A percentile compares a stretch with the other conserved stretches of the same genome.
Evolutionary conservation across 805 yeast species (phyloP).

Genomic region (Crinitomyces ghanaensis): DNA sequence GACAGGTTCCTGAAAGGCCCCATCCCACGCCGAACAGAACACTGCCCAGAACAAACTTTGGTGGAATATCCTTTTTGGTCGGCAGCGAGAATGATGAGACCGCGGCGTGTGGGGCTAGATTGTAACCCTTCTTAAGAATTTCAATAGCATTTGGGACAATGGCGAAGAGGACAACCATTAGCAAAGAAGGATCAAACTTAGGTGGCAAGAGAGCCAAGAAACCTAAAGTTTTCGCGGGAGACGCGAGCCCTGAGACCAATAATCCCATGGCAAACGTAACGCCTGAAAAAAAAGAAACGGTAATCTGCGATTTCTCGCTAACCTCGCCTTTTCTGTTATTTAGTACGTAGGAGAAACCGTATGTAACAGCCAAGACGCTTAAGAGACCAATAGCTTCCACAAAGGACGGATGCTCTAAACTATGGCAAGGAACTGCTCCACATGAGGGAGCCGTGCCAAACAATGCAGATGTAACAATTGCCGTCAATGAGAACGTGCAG

Average conservation of each 20-base stretch:
- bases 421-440: constrained; percentile 9
- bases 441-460: constrained; percentile 12
- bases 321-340: constrained; percentile 3
- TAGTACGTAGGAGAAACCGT: background rate
- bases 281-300: constrained; percentile 22
- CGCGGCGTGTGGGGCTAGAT: constrained; percentile 9
- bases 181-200: constrained; percentile 38
- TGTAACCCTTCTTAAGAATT: constrained; percentile 15
- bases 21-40: constrained; percentile 41
- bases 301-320: constrained; percentile 8
- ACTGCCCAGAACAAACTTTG: constrained; percentile 32
- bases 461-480: constrained; percentile 19
- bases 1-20: constrained; percentile 43
- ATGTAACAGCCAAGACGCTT: constrained; percentile 4
- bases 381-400: background rate
- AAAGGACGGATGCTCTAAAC: constrained; percentile 11
- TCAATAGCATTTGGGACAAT: constrained; percentile 35
- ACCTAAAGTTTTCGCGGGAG: constrained; percentile 35
- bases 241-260: constrained; percentile 36
- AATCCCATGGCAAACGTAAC: constrained; percentile 37
- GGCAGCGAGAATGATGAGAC: constrained; percentile 16
- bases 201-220: constrained; percentile 29
- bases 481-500: constrained; percentile 27
- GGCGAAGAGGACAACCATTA: constrained; percentile 33
- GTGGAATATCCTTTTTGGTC: constrained; percentile 18